A percentile compares a stretch with the other conserved stretches of the same genome.
These are phyloP conservation scores for Rhodotorula sphaerocarpa DNA, from an alignment of 768 basidiomycete genomes.

Conservation along the genomic window DNA sequence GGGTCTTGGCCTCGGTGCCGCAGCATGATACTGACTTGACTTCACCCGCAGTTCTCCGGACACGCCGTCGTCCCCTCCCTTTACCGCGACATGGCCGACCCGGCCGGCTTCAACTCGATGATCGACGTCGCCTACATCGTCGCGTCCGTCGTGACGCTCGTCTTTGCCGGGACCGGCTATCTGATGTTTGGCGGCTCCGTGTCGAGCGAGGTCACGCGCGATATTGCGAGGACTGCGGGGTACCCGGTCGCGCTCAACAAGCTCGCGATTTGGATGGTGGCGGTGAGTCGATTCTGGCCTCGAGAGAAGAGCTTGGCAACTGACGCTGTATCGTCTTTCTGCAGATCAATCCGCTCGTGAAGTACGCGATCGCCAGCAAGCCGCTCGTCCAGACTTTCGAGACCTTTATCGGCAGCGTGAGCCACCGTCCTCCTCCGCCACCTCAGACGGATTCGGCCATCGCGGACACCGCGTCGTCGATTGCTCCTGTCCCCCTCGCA, in stretches of 20 bases:
- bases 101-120: constrained; percentile 68
- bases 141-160: constrained; percentile 48
- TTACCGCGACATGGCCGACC: constrained; percentile 78
- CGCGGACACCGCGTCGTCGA: background rate
- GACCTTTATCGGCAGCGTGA: constrained; percentile 51
- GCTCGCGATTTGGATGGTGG: constrained; percentile 76
- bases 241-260: constrained; percentile 66
- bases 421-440: background rate
- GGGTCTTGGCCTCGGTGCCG: background rate
- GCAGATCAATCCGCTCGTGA: constrained; percentile 48
- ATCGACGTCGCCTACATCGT: constrained; percentile 67
- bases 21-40: background rate
- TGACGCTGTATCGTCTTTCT: no score
- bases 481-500: background rate
- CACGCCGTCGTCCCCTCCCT: constrained; percentile 87
- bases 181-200: constrained; percentile 54
- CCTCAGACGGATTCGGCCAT: background rate
- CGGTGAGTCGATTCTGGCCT: constrained; percentile 38
- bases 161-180: constrained; percentile 75
- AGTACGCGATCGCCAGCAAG: constrained; percentile 65
- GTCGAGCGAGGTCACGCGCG: constrained; percentile 58
- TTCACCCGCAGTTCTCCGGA: constrained; percentile 60
- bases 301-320: no score
- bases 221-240: constrained; percentile 63
- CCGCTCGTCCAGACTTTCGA: constrained; percentile 78